Conservation (phyloP, 2,329 filamentous ascomycete genomes). For the Pyricularia grisea region DNA sequence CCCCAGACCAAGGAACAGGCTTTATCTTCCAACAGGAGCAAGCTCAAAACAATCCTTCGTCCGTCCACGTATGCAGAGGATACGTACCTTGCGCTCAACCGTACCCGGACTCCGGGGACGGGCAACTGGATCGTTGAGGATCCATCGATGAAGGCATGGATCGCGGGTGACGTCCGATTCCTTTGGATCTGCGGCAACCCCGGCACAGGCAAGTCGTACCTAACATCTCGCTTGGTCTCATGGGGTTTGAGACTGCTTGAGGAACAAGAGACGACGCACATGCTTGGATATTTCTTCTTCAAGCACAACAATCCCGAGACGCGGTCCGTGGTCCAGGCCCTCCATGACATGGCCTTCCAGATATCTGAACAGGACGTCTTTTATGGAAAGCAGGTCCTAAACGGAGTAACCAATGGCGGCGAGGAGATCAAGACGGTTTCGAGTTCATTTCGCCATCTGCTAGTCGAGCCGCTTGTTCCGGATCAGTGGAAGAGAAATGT, state of each 20-base stretch:
- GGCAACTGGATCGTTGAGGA: constrained; percentile 5
- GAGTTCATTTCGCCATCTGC: constrained; percentile 1
- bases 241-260: constrained; percentile 3
- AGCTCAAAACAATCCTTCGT: constrained; percentile 2
- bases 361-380: constrained; percentile 5
- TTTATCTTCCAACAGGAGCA: not conserved
- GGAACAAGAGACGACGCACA: not conserved
- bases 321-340: constrained; percentile 3
- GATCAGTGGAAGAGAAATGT: constrained; percentile 4
- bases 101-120: constrained; percentile 1
- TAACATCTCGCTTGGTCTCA: constrained; percentile 2
- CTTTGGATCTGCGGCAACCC: constrained; percentile 5
- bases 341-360: constrained; percentile 5
- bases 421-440: constrained; percentile 5
- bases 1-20: constrained; percentile 3
- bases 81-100: not conserved
- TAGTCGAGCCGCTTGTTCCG: constrained; percentile 1
- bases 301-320: constrained; percentile 5
- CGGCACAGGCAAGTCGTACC: constrained; percentile 4
- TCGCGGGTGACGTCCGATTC: constrained; percentile 1
- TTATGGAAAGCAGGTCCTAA: constrained; percentile 4
- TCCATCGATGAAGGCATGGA: not conserved
- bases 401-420: not conserved
- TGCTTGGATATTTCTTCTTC: constrained; percentile 6
- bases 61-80: constrained; percentile 3